These are phyloP conservation scores for Simplicillium sp. DNA, from an alignment of 2,329 filamentous ascomycete genomes.

Conservation along the genomic window DNA sequence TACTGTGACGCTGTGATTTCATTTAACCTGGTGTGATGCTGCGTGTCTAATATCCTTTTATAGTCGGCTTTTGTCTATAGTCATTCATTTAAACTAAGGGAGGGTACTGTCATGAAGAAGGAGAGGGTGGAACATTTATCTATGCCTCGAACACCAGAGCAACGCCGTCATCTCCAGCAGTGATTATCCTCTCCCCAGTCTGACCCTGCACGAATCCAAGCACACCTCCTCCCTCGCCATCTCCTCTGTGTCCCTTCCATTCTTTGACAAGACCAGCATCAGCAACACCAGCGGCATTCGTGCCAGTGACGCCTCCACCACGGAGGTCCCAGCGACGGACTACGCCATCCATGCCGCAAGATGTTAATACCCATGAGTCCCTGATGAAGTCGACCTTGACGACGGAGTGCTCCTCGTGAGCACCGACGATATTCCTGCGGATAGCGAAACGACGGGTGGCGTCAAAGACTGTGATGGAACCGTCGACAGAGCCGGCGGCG, in stretches of 20 bases:
- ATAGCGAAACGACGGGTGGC: constrained; percentile 77
- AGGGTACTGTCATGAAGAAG: background rate
- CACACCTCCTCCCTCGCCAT: constrained; percentile 80
- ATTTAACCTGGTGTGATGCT: constrained; percentile 1
- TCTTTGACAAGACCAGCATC: constrained; percentile 65
- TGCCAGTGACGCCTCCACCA: constrained; percentile 27
- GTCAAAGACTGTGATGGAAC: constrained; percentile 79
- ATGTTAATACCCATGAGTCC: constrained; percentile 64
- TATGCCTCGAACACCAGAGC: constrained; percentile 57
- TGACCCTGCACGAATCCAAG: constrained; percentile 82
- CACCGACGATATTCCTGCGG: constrained; percentile 70
- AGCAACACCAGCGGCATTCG: constrained; percentile 13
- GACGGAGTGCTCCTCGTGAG: constrained; percentile 80
- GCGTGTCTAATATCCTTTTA: background rate
- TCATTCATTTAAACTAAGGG: background rate
- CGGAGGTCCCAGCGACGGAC: constrained; percentile 77
- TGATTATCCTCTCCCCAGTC: constrained; percentile 66
- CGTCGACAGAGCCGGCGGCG: constrained; percentile 60
- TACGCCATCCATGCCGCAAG: constrained; percentile 85
- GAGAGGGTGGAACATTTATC: background rate
- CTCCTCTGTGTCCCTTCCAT: constrained; percentile 82
- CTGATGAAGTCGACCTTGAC: constrained; percentile 86
- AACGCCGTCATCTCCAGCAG: constrained; percentile 79
- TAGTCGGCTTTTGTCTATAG: background rate
- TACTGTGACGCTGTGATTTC: too few species aligned